Base-by-base conservation (phyloP, 2,329 filamentous ascomycete species). In the Shiraia bambusicola region DNA sequence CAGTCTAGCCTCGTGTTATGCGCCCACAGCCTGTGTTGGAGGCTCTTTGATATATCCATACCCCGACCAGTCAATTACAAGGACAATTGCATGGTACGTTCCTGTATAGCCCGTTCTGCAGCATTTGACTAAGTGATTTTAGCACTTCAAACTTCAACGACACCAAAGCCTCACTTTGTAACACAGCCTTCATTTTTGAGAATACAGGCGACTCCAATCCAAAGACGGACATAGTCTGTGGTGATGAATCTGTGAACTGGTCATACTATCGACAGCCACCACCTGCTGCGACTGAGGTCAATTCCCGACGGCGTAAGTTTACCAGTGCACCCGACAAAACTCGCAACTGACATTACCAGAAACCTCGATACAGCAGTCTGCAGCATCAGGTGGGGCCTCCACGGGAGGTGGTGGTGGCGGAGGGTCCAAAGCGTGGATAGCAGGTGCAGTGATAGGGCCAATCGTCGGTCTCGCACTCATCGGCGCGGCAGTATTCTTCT, bases 1-100 rank as follows among this genome's bases (percentile, higher is more conserved):
- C 7, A 60, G 50, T 12, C 22, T 49, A 13, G 27, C 53, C 7
- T 49, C 50, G 4, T 64, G 62, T 42, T 48, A 51, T 33, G 55
- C 55, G 12, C 49, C 62, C 3, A 64, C 54, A 5, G 60, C 58
- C 2, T 65, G 61, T 31, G 44, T 56, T 8, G 24, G 29, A 27
- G 61, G 61, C 13, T 56, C 54, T 16, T 52, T 58, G 33, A 57
- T 63, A 19, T 65, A 63, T 27, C 55, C 59, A 1, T 52, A 50
- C 16, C 39, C 56, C 1, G 49, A 49, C 7, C 11, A 26, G 9
- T 52, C 45, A 6, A 56, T 47, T 1, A 59, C 50, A 12, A 49
- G 25, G 4, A 59, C 62, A 13, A 52, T 59, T 25, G 58, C 58
- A 3, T 65, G 62, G 57, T 62, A 52, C 24, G 51, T 34, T 11